These are phyloP conservation scores for Clavulina sp. DNA, from an alignment of 768 basidiomycete genomes.

Conservation along the genomic window DNA sequence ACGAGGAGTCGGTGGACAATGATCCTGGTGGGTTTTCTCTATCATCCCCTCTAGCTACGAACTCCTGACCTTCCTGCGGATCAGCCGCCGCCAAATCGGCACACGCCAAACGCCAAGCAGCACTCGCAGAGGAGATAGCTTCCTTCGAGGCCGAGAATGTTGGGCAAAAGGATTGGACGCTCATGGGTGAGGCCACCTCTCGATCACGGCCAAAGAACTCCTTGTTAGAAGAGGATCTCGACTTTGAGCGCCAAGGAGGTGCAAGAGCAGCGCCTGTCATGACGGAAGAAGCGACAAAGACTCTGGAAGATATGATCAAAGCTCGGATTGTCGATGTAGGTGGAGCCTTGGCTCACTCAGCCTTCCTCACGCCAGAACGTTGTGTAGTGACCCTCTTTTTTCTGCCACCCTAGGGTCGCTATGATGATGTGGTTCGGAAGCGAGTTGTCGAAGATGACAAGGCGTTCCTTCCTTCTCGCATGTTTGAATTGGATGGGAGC, in stretches of 20 bases:
- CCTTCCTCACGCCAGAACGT: not conserved
- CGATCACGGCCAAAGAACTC: slow-evolving; percentile 77
- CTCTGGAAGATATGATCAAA: slow-evolving; percentile 83
- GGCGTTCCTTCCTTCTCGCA: slow-evolving; percentile 77
- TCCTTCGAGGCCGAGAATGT: slow-evolving; percentile 76
- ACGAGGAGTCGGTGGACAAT: slow-evolving; percentile 35
- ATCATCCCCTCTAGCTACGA: not conserved
- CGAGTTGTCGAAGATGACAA: slow-evolving; percentile 54
- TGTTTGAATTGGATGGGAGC: slow-evolving; percentile 77
- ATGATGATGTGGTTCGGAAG: slow-evolving; percentile 84
- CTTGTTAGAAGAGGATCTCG: slow-evolving; percentile 82
- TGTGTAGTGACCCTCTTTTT: not conserved
- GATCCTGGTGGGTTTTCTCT: slow-evolving; percentile 12
- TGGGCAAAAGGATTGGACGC: slow-evolving; percentile 77
- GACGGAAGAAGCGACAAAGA: slow-evolving; percentile 70
- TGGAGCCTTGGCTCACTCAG: slow-evolving; percentile 1
- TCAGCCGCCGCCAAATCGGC: slow-evolving; percentile 43
- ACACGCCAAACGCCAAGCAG: slow-evolving; percentile 61
- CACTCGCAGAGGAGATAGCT: slow-evolving; percentile 60
- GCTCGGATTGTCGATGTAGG: slow-evolving; percentile 59
- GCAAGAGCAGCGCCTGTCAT: slow-evolving; percentile 75
- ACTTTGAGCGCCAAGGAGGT: slow-evolving; percentile 90
- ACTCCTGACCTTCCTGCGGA: slow-evolving; percentile 17
- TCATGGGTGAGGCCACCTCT: slow-evolving; percentile 79
- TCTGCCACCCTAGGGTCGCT: slow-evolving; percentile 30